Base-by-base conservation (phyloP, 2,329 filamentous ascomycete species). In the Cytospora paraplurivora region DNA sequence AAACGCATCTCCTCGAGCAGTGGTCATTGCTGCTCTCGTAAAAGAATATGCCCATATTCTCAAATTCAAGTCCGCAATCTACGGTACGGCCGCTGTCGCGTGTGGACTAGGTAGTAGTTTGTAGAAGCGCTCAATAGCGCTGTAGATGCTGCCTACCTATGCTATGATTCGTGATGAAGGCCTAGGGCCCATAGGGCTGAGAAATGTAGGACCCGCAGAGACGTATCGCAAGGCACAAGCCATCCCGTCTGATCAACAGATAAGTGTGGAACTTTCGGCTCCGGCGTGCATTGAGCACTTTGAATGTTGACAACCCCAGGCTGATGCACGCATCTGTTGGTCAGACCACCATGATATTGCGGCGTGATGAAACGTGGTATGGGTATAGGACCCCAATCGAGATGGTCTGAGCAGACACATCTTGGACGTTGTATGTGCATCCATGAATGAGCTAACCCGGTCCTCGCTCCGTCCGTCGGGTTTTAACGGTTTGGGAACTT, bases 161-260 rank as follows among this genome's bases (percentile, higher is more conserved):
- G 52, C 47, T n/a, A 32, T 60, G 58, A 49, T 35, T 54, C 58
- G 47, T 47, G n/a, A 51, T 13, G 27, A 27, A 32, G 38, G 41
- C 50, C 35, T 53, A 21, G 37, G 10, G 49, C 52, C 51, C 44
- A 47, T 64, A 63, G 57, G 64, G 64, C 64, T 66, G 64, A 64
- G 57, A 50, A 58, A 34, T 27, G 35, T 53, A 61, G 61, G 61
- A 59, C 56, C 52, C 53, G 44, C 53, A 51, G 33, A 27, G 15
- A n/a, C 7, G 53, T 52, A 58, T 34, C 60, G 50, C 17, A 50
- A 34, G 54, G 37, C 35, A 57, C 44, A 15, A 13, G 17, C 8
- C 41, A 8, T 44, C 41, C 17, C n/a, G 41, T 44, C 35, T 13
- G 8, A 38, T 13, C 37, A 37, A 33, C 17, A 6, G 33, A 8